Evolutionary conservation across 2,329 filamentous ascomycete species (phyloP).

Genomic region (Incumbomyces delicatus): DNA sequence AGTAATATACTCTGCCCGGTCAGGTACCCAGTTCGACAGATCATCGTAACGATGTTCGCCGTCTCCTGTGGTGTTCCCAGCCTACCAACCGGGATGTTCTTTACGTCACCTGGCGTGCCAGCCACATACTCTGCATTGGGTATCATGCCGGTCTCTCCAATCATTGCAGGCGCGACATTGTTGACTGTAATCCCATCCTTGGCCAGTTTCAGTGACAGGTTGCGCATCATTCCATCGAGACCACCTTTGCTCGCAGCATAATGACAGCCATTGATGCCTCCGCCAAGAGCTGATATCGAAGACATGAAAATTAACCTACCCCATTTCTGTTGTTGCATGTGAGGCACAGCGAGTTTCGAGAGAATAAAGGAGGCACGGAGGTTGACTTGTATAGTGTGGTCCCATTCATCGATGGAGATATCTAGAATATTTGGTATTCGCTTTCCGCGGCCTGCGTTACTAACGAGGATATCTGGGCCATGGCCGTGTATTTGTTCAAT

Average conservation of each 20-base stretch:
- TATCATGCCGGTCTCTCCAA: conserved; percentile 55
- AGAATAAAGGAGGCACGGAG: conserved; percentile 54
- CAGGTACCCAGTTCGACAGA: conserved; percentile 51
- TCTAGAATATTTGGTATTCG: conserved; percentile 48
- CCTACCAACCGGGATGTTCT: conserved; percentile 50
- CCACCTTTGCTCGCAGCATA: conserved; percentile 49
- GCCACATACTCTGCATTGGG: conserved; percentile 43
- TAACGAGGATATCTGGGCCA: conserved; percentile 53
- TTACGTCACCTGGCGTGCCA: conserved; percentile 49
- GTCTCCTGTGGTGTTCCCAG: conserved; percentile 51
- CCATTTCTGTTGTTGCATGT: conserved; percentile 52
- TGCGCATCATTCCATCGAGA: conserved; percentile 56
- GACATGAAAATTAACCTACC: conserved; percentile 56
- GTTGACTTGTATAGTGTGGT: conserved; percentile 53
- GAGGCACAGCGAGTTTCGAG: conserved; percentile 49
- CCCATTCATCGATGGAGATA: conserved; percentile 55
- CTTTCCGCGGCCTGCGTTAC: conserved; percentile 58
- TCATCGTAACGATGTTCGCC: conserved; percentile 52
- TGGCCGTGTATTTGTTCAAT: conserved; percentile 45
- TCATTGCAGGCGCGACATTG: conserved; percentile 60
- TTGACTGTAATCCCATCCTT: conserved; percentile 55
- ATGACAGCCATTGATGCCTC: conserved; percentile 54
- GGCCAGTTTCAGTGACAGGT: conserved; percentile 50
- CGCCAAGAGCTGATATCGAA: conserved; percentile 53
- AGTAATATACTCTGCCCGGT: conserved; percentile 48